phyloP scores from a whole-genome alignment of 2,329 filamentous ascomycete genomes.

The Onygena corvina region DNA sequence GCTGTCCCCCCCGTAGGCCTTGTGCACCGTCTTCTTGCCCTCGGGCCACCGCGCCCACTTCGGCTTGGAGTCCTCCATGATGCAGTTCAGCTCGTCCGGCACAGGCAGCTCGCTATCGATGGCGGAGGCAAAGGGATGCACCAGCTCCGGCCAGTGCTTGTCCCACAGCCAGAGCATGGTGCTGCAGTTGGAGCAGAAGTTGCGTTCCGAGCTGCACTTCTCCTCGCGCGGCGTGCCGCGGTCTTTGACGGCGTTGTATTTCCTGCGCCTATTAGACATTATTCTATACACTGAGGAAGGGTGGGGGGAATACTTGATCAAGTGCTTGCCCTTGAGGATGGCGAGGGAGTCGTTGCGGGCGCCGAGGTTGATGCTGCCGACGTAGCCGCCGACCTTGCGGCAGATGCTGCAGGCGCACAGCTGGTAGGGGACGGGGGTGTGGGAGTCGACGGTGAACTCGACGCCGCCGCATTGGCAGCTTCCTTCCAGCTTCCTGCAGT shows the following conservation, averaged over 20 bases:
- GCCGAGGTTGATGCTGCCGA: constrained; percentile 37
- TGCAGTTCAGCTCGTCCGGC: constrained; percentile 39
- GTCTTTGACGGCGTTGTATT: constrained; percentile 36
- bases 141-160: constrained; percentile 37
- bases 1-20: constrained; percentile 30
- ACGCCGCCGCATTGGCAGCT: constrained; percentile 40
- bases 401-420: constrained; percentile 41
- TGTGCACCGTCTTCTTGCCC: constrained; percentile 35
- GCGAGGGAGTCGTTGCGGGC: constrained; percentile 34
- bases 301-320: constrained; percentile 32
- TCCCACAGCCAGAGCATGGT: constrained; percentile 40
- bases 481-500: constrained; percentile 35
- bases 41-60: constrained; percentile 38
- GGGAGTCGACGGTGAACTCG: constrained; percentile 36
- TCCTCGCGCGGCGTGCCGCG: constrained; percentile 31
- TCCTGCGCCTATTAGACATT: constrained; percentile 21
- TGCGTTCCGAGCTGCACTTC: constrained; percentile 34
- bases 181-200: constrained; percentile 38
- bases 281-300: background rate
- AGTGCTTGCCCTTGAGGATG: constrained; percentile 31
- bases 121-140: constrained; percentile 40
- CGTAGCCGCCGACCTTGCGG: constrained; percentile 37
- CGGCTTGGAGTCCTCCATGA: constrained; percentile 35
- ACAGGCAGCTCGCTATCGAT: constrained; percentile 38
- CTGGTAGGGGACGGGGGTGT: constrained; percentile 39